Percentiles rank a stretch among this genome's conserved stretches.
Evolutionary conservation across 371 early-diverging fungal genomes (phyloP).

Genomic region (Rhizopus sp.): DNA sequence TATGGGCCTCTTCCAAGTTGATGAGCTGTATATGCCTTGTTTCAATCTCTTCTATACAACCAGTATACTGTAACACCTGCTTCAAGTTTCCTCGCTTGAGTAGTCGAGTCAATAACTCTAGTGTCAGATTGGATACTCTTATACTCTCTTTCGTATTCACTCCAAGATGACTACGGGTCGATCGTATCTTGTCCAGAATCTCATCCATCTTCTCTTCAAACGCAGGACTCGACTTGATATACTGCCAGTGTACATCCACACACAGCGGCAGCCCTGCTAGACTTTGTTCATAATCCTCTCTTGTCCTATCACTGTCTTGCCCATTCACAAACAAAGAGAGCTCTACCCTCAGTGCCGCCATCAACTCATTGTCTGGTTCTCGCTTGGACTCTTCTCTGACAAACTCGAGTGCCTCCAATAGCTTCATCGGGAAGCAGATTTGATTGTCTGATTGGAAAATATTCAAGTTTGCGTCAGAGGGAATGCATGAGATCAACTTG

Average conservation of each 20-base stretch:
- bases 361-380: conserved; percentile 21
- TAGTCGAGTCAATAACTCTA: conserved; percentile 27
- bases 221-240: neutral
- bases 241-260: conserved; percentile 37
- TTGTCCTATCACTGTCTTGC: conserved; percentile 7
- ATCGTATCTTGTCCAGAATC: neutral
- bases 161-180: neutral
- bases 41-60: conserved; percentile 15
- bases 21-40: conserved; percentile 13
- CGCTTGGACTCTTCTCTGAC: conserved; percentile 6
- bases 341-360: conserved; percentile 27
- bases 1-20: conserved; percentile 19
- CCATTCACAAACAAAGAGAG: conserved; percentile 30
- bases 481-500: neutral
- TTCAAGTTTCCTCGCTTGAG: neutral
- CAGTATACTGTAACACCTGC: conserved; percentile 11
- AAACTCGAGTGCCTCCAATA: conserved; percentile 9
- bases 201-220: conserved; percentile 1
- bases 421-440: neutral
- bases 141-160: conserved; percentile 5
- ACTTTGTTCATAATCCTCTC: conserved; percentile 10
- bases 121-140: conserved; percentile 19
- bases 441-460: conserved; percentile 1
- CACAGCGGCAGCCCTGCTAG: conserved; percentile 12
- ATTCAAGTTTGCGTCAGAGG: conserved; percentile 2